These are phyloP conservation scores for Mrakia hoshinonis DNA, from an alignment of 768 basidiomycete genomes.

Conservation along the genomic window DNA sequence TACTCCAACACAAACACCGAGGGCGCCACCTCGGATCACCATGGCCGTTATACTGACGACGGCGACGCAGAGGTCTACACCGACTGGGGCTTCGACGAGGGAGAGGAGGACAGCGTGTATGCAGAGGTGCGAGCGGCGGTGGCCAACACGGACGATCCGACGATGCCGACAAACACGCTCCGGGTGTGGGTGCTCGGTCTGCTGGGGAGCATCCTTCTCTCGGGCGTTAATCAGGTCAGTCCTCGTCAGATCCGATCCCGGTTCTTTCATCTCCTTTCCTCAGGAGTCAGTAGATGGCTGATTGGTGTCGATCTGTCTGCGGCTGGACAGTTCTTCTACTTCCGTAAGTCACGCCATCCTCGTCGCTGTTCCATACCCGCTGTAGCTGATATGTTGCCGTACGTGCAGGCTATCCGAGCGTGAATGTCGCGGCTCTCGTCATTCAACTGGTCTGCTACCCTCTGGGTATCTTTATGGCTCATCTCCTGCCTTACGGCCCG, in stretches of 20 bases:
- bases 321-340: constrained; percentile 26
- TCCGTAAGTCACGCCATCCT: background rate
- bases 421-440: constrained; percentile 23
- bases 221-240: constrained; percentile 26
- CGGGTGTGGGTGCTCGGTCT: constrained; percentile 25
- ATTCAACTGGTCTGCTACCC: constrained; percentile 25
- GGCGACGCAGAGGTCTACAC: constrained; percentile 16
- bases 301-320: too few relatives aligned
- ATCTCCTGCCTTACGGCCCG: constrained; percentile 1
- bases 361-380: too few relatives aligned
- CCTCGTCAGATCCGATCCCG: background rate
- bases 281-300: too few relatives aligned
- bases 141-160: constrained; percentile 26
- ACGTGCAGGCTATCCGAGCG: constrained; percentile 9
- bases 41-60: background rate
- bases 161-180: constrained; percentile 28
- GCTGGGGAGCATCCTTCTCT: background rate
- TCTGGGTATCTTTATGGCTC: constrained; percentile 16
- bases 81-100: constrained; percentile 28
- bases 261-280: background rate
- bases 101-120: constrained; percentile 27
- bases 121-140: constrained; percentile 29
- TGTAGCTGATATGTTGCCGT: too few relatives aligned
- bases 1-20: constrained; percentile 3
- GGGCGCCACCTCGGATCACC: background rate